Evolutionary conservation across 768 basidiomycete genomes (phyloP).

Genomic region (Chalciporus piperatus): DNA sequence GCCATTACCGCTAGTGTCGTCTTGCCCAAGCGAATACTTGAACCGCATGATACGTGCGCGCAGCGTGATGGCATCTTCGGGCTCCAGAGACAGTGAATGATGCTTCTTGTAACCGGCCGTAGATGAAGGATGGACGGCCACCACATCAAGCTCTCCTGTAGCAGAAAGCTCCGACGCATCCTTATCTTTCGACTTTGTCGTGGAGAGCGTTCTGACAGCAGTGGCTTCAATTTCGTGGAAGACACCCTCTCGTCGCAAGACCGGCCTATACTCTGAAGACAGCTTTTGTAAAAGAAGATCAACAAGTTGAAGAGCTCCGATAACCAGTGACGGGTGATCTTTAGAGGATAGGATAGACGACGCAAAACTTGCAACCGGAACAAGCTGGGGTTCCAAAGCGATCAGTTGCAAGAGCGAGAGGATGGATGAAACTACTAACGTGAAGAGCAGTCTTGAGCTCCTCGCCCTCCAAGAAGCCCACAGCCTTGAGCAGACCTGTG

Average conservation of each 20-base stretch:
- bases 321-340: constrained; percentile 84
- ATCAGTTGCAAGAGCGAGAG: constrained; percentile 3
- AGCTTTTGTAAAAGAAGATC: constrained; percentile 87
- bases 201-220: constrained; percentile 59
- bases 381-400: constrained; percentile 51
- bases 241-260: constrained; percentile 93
- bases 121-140: constrained; percentile 38
- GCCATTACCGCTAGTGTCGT: constrained; percentile 48
- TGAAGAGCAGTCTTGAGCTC: constrained; percentile 74
- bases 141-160: constrained; percentile 32
- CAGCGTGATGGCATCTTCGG: constrained; percentile 88
- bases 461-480: constrained; percentile 80
- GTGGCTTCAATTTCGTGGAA: constrained; percentile 89
- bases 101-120: constrained; percentile 66
- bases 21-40: constrained; percentile 64
- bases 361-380: constrained; percentile 93
- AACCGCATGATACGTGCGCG: constrained; percentile 89
- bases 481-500: constrained; percentile 84
- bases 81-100: constrained; percentile 67
- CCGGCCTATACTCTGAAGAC: constrained; percentile 79
- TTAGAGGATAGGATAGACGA: constrained; percentile 91
- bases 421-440: constrained; percentile 44
- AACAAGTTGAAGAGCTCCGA: constrained; percentile 88
- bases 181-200: constrained; percentile 50
- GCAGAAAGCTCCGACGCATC: constrained; percentile 33